Percentiles rank a stretch among this genome's conserved stretches.
These are phyloP conservation scores for Boletus sp. DNA, from an alignment of 768 basidiomycete genomes.

Conservation along the genomic window DNA sequence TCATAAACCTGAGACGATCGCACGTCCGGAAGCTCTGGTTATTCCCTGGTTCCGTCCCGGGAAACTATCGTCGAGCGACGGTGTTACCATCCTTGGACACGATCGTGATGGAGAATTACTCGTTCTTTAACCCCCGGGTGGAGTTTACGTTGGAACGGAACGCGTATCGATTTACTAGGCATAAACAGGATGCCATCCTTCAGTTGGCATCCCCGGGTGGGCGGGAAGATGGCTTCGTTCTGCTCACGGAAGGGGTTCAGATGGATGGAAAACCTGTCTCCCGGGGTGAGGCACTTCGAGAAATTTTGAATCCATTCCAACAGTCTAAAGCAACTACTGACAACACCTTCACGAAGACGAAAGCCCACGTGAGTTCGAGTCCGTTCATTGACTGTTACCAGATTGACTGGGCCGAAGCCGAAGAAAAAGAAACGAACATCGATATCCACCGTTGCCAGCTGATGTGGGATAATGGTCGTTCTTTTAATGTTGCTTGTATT, in stretches of 20 bases:
- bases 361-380: conserved; percentile 12
- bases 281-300: conserved; percentile 15
- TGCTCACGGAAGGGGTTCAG: conserved; percentile 23
- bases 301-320: conserved; percentile 21
- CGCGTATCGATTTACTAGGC: conserved; percentile 19
- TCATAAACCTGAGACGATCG: conserved; percentile 26
- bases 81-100: conserved; percentile 24
- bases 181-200: conserved; percentile 21
- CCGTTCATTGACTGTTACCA: not conserved
- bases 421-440: conserved; percentile 19
- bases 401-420: conserved; percentile 10
- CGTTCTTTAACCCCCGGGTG: conserved; percentile 14
- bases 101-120: conserved; percentile 24
- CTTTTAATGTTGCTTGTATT: not conserved
- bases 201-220: conserved; percentile 11
- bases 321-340: not conserved
- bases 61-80: conserved; percentile 18
- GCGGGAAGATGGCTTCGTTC: conserved; percentile 19
- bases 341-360: conserved; percentile 11
- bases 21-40: conserved; percentile 33
- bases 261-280: conserved; percentile 25
- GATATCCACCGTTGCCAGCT: not conserved
- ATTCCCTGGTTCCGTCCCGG: conserved; percentile 24
- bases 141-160: conserved; percentile 26
- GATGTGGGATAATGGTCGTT: not conserved